phyloP scores from a whole-genome alignment of 805 yeast species.

The Lipomyces starkeyi region DNA sequence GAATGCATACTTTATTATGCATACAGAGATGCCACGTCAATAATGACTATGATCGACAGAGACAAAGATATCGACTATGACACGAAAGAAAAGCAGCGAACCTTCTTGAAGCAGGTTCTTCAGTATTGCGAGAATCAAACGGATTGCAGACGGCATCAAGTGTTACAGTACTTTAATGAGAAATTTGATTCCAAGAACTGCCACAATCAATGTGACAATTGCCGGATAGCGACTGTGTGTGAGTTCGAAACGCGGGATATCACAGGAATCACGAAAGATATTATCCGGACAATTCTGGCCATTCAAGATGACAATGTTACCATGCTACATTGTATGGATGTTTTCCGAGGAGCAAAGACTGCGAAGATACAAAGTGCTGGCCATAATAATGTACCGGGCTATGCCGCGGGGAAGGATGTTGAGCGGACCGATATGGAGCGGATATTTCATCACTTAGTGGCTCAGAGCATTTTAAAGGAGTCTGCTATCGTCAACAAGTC shows the following conservation, averaged over 20 bases:
- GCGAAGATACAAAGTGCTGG: conserved; percentile 68
- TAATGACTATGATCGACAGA: conserved; percentile 76
- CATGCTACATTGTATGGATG: conserved; percentile 78
- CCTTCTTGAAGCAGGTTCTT: conserved; percentile 79
- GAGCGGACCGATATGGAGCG: conserved; percentile 79
- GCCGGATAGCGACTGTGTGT: conserved; percentile 55
- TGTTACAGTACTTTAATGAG: conserved; percentile 89
- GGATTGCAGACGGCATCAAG: conserved; percentile 89
- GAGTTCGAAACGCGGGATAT: conserved; percentile 64
- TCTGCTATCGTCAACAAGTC: conserved; percentile 70
- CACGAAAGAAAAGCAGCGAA: conserved; percentile 76
- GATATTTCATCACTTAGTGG: conserved; percentile 76
- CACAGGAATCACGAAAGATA: conserved; percentile 64
- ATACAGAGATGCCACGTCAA: conserved; percentile 75
- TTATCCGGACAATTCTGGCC: conserved; percentile 62
- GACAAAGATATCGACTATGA: conserved; percentile 69
- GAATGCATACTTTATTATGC: conserved; percentile 84
- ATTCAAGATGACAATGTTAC: conserved; percentile 69
- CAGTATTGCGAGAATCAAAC: conserved; percentile 90
- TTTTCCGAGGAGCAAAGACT: conserved; percentile 72
- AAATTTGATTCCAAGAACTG: conserved; percentile 71
- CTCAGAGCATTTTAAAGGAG: conserved; percentile 70
- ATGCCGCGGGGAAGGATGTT: conserved; percentile 71
- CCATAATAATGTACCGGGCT: conserved; percentile 62
- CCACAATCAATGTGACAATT: conserved; percentile 81